Conservation (phyloP, 2,329 filamentous ascomycete genomes). For the Colletotrichum higginsianum region DNA sequence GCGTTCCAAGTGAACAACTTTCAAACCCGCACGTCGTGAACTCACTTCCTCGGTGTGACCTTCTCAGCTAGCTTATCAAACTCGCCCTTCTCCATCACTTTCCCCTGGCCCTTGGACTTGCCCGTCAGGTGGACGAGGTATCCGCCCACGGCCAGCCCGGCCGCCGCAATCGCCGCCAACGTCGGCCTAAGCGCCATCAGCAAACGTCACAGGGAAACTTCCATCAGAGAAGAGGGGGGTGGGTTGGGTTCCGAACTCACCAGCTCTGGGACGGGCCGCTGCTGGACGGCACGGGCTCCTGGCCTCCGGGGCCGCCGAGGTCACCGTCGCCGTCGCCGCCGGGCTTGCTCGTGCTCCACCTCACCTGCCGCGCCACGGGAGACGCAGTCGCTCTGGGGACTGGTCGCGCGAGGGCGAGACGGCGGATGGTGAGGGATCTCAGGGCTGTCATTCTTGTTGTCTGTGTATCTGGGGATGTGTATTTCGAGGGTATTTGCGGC, state of each 20-base stretch:
- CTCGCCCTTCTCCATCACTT: background rate
- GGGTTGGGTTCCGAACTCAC: background rate
- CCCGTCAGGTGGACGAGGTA: conserved; percentile 38
- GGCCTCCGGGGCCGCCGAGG: conserved; percentile 38
- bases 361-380: conserved; percentile 9
- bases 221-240: too few relatives aligned
- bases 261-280: conserved; percentile 33
- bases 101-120: conserved; percentile 21
- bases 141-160: conserved; percentile 23
- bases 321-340: conserved; percentile 35
- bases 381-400: background rate
- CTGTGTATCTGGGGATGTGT: background rate
- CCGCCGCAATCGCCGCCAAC: conserved; percentile 31
- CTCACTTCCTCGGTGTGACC: conserved; percentile 15
- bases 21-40: too few relatives aligned
- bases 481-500: too few relatives aligned
- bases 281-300: conserved; percentile 31
- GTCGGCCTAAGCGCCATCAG: conserved; percentile 25
- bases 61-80: conserved; percentile 22
- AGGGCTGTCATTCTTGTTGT: conserved; percentile 8
- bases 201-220: background rate
- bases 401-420: background rate
- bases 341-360: conserved; percentile 15
- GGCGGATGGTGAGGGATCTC: conserved; percentile 6
- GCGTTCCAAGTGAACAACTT: too few relatives aligned